Conservation (phyloP, 2,329 filamentous ascomycete genomes). For the Scedosporium apiospermum region DNA sequence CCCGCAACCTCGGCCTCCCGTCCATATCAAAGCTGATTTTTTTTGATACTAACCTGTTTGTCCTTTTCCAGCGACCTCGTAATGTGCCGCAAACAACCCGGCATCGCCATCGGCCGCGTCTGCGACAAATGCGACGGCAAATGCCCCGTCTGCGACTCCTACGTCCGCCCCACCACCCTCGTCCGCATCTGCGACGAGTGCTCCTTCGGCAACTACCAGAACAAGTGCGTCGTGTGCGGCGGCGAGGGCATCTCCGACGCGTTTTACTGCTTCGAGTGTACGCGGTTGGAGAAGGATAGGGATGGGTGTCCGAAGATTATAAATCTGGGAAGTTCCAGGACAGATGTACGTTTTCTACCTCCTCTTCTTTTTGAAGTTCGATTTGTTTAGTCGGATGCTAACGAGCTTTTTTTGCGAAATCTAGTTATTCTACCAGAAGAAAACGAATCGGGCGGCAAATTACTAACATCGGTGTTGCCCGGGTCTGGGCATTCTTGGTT, state of each 20-base stretch:
- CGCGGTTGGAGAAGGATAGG: constrained; percentile 88
- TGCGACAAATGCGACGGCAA: constrained; percentile 99
- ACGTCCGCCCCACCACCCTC: constrained; percentile 93
- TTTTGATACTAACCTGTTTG: constrained; percentile 16
- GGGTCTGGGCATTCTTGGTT: constrained; percentile 30
- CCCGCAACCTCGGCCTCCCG: background rate
- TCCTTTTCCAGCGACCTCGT: constrained; percentile 66
- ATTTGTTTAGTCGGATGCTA: too few relatives aligned
- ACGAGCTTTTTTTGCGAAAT: constrained; percentile 10
- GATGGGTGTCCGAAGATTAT: constrained; percentile 99
- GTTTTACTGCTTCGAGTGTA: constrained; percentile 99
- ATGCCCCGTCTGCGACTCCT: constrained; percentile 97
- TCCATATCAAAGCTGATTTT: constrained; percentile 1
- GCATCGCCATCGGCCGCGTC: constrained; percentile 95
- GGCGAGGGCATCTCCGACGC: constrained; percentile 97
- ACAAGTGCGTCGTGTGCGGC: constrained; percentile 98
- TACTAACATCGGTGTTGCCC: constrained; percentile 42
- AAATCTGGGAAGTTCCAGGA: constrained; percentile 89
- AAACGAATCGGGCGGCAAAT: constrained; percentile 49
- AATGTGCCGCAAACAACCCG: constrained; percentile 98
- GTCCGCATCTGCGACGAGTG: constrained; percentile 99
- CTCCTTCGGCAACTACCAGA: constrained; percentile 99
- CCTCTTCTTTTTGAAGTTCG: too few relatives aligned
- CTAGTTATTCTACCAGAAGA: constrained; percentile 57
- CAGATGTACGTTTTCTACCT: constrained; percentile 60